These are phyloP conservation scores for Huntiella savannae DNA, from an alignment of 2,329 filamentous ascomycete species.

Conservation along the genomic window DNA sequence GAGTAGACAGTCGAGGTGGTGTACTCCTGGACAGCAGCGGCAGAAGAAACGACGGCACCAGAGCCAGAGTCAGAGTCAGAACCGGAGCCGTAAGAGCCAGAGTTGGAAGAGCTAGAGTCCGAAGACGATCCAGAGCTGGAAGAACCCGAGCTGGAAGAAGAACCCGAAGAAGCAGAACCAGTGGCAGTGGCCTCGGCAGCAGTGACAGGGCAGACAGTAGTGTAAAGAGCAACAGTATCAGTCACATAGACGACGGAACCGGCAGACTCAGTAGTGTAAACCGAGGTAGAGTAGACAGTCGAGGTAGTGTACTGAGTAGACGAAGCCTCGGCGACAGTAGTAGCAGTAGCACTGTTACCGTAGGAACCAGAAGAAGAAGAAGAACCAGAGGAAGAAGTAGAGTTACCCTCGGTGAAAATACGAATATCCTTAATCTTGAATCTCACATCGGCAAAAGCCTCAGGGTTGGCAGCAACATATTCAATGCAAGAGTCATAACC, in stretches of 20 bases:
- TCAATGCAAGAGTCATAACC: slow-evolving; percentile 17
- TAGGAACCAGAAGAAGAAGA: neutral
- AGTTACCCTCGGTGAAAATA: slow-evolving; percentile 18
- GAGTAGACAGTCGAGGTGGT: slow-evolving; percentile 4
- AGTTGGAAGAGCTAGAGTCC: neutral
- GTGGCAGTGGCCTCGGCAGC: slow-evolving; percentile 4
- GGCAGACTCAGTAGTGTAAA: slow-evolving; percentile 44
- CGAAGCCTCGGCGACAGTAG: slow-evolving; percentile 47
- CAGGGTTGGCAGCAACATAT: slow-evolving; percentile 21
- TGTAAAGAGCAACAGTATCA: neutral
- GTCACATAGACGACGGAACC: slow-evolving; percentile 33
- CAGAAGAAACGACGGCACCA: neutral
- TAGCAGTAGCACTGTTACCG: slow-evolving; percentile 46
- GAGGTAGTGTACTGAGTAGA: slow-evolving; percentile 51
- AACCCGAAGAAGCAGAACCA: neutral
- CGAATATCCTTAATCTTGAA: slow-evolving; percentile 7
- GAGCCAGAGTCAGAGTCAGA: neutral
- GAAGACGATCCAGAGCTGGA: neutral
- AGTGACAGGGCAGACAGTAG: slow-evolving; percentile 4
- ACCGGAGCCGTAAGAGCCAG: neutral
- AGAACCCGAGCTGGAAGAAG: neutral
- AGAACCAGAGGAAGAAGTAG: slow-evolving; percentile 23
- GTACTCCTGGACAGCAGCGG: neutral
- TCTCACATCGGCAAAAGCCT: slow-evolving; percentile 18
- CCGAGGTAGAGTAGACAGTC: slow-evolving; percentile 60